Evolutionary conservation across 1,284 basidiomycete genomes (phyloP).

Genomic region (Puccinia horiana): DNA sequence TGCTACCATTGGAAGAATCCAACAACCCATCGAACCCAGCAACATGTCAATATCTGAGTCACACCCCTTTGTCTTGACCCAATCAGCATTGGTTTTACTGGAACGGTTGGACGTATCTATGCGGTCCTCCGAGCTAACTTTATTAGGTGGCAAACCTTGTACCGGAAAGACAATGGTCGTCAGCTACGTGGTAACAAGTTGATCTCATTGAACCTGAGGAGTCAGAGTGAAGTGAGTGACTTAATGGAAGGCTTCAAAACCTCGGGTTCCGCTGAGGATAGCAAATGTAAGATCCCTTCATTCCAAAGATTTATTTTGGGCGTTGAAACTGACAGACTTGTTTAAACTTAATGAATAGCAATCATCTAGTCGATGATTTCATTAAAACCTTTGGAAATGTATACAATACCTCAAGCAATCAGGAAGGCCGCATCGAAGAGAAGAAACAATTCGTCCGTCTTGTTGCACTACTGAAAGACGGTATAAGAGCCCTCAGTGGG

Average conservation of each 20-base stretch:
- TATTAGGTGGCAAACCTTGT: constrained; percentile 95
- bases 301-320: background rate
- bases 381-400: constrained; percentile 79
- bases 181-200: constrained; percentile 75
- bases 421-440: constrained; percentile 43
- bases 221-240: constrained; percentile 94
- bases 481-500: constrained; percentile 24
- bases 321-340: background rate
- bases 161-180: constrained; percentile 96
- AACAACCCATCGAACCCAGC: constrained; percentile 50
- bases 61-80: constrained; percentile 84
- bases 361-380: constrained; percentile 74
- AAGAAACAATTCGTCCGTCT: constrained; percentile 36
- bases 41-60: constrained; percentile 51
- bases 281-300: constrained; percentile 51
- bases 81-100: constrained; percentile 77
- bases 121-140: constrained; percentile 75
- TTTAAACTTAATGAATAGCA: constrained; percentile 67
- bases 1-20: constrained; percentile 54
- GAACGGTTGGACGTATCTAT: constrained; percentile 79
- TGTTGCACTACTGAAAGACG: constrained; percentile 38
- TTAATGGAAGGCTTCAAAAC: constrained; percentile 94
- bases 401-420: constrained; percentile 71
- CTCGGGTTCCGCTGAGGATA: constrained; percentile 66
- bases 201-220: constrained; percentile 87